A percentile compares a stretch with the other conserved stretches of the same genome.
These are phyloP conservation scores for Fusarium sp. DNA, from an alignment of 2,329 filamentous ascomycete species.

Conservation along the genomic window DNA sequence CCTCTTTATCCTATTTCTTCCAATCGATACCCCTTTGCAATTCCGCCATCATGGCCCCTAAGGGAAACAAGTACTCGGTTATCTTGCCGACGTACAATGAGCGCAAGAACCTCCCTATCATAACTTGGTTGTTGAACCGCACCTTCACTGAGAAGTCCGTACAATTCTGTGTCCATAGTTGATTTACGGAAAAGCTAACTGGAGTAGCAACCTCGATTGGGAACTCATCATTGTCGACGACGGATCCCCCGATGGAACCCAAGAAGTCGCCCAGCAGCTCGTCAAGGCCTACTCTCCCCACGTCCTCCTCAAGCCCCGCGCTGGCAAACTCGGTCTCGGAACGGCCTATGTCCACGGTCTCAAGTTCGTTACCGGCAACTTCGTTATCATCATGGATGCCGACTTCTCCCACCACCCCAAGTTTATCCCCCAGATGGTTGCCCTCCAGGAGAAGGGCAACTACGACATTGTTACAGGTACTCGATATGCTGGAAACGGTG, in stretches of 20 bases:
- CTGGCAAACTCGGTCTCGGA: slow-evolving; percentile 96
- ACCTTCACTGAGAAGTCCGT: slow-evolving; percentile 89
- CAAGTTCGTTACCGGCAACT: slow-evolving; percentile 91
- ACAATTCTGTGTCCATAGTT: rapidly evolving
- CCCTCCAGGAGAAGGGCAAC: slow-evolving; percentile 78
- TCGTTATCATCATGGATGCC: slow-evolving; percentile 99
- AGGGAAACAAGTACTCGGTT: slow-evolving; percentile 88
- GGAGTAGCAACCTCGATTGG: slow-evolving; percentile 86
- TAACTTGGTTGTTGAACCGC: slow-evolving; percentile 91
- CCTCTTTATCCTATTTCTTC: slow-evolving; percentile 1
- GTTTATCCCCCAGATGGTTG: slow-evolving; percentile 96
- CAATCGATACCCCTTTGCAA: slow-evolving; percentile 20
- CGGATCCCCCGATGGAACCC: slow-evolving; percentile 94
- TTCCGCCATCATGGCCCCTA: slow-evolving; percentile 59
- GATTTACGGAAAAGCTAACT: neutral
- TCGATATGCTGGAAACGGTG: slow-evolving; percentile 87
- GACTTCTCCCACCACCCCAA: slow-evolving; percentile 99
- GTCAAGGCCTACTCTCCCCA: slow-evolving; percentile 84
- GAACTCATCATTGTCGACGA: slow-evolving; percentile 99
- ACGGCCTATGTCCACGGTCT: slow-evolving; percentile 97
- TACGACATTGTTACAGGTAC: slow-evolving; percentile 99
- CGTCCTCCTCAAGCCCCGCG: slow-evolving; percentile 86
- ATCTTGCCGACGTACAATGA: slow-evolving; percentile 99
- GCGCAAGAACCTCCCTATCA: slow-evolving; percentile 95
- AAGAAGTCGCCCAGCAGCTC: slow-evolving; percentile 90